Percentiles rank a stretch among this genome's conserved stretches.
phyloP scores from a whole-genome alignment of 306 rosid genomes.

The barrel medic (Medicago truncatula) region MtrunA17r5.0-ANR NC_053043.1:20569001-20569500 shows the following conservation, averaged over 20 bases:
- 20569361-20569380: not conserved
- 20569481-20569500: conserved; percentile 17
- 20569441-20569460: too few species aligned
- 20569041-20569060: conserved; percentile 91
- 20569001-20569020: conserved; percentile 73
- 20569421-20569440: not conserved
- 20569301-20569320: not conserved
- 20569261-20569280: conserved; percentile 1
- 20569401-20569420: not conserved
- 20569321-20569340: not conserved
- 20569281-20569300: not conserved
- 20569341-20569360: not conserved
- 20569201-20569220: conserved; percentile 84
- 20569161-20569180: conserved; percentile 95
- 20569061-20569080: conserved; percentile 91
- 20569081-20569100: conserved; percentile 92
- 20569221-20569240: conserved; percentile 77
- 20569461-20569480: not conserved
- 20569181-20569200: conserved; percentile 83
- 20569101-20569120: conserved; percentile 80
- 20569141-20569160: conserved; percentile 96
- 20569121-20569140: conserved; percentile 92
- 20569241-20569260: conserved; percentile 39
- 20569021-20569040: conserved; percentile 70
- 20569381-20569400: not conserved